Percentiles rank a stretch among this genome's conserved stretches.
Conservation (phyloP, 1,139 yeast species). For the Sugiyamaella xylanicola region DNA sequence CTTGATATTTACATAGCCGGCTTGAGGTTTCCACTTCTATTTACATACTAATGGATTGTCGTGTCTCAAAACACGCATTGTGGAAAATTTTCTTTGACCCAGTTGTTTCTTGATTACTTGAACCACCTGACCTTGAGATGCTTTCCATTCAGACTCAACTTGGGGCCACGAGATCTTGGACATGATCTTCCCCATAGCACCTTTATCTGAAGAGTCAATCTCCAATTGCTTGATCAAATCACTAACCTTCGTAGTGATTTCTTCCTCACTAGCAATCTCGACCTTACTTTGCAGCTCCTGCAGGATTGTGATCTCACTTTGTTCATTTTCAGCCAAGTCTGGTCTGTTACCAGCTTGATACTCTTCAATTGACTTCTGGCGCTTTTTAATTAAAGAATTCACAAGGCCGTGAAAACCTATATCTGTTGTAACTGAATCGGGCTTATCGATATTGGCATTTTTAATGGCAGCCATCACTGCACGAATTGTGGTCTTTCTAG, state of each 20-base stretch:
- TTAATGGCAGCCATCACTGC: conserved; percentile 59
- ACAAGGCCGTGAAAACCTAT: conserved; percentile 52
- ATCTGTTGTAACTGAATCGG: conserved; percentile 51
- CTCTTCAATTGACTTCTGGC: conserved; percentile 56
- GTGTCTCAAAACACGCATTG: conserved; percentile 38
- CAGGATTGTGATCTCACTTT: conserved; percentile 52
- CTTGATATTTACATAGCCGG: conserved; percentile 12
- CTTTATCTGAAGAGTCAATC: conserved; percentile 39
- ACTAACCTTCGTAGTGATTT: conserved; percentile 49
- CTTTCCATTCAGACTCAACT: conserved; percentile 56
- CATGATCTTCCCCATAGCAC: conserved; percentile 48
- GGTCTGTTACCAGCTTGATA: conserved; percentile 53
- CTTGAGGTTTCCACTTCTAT: conserved; percentile 11
- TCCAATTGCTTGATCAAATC: conserved; percentile 42
- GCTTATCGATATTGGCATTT: conserved; percentile 59
- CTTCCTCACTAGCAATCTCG: conserved; percentile 56
- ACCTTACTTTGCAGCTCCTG: conserved; percentile 47
- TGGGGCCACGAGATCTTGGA: conserved; percentile 52
- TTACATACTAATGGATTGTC: conserved; percentile 57
- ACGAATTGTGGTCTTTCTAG: conserved; percentile 56
- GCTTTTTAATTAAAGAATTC: conserved; percentile 54
- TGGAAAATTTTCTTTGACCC: conserved; percentile 30
- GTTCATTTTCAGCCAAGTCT: conserved; percentile 61
- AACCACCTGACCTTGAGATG: conserved; percentile 45
- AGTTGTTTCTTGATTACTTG: conserved; percentile 35